Base-by-base conservation (phyloP, 495 filamentous ascomycete genomes). In the Viridothelium virens region DNA sequence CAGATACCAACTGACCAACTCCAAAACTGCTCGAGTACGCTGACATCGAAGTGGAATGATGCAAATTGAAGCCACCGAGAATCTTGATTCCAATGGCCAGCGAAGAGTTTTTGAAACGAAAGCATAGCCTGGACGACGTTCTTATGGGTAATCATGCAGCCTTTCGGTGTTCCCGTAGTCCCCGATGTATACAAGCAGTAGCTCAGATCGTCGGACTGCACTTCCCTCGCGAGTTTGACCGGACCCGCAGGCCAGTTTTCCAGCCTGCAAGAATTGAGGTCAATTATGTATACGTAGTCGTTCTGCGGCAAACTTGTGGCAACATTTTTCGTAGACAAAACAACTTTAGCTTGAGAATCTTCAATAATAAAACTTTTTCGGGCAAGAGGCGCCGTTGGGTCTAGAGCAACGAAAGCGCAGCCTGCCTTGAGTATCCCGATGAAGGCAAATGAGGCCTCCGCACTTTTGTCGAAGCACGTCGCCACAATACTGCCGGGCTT, bases 51-150 rank as follows among this genome's bases (percentile, higher is more conserved):
- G 73, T 93, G 90, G 64, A 92, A 89, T 0, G 89, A 91, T 6
- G 91, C 91, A 71, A 96, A 96, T 73, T 96, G 91, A 14, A 96
- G 78, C 85, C 89, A 94, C 59, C 86, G 81, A 1, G 91, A 93
- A 14, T 83, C 72, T 2, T 74, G 67, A 67, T 86, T 80, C 91
- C 91, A 92, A 67, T 85, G 86, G 1, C 79, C 83, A 7, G 72
- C 64, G 70, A 92, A 91, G 3, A 92, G 78, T n/a, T 81, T 71
- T 67, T 85, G 80, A 74, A 92, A 91, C 2, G 89, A 84, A 3
- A 87, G 79, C 82, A 92, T 89, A 34, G 87, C 88, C 69, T 92
- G 89, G 10, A 91, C 85, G 0, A 83, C 80, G 71, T 88, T 91
- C 65, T 88, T 80, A 69, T 92, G 90, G 2, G 85, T 89, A 44